Conservation (phyloP, 345 rosid species). For the Euphorbia lathyris region DNA sequence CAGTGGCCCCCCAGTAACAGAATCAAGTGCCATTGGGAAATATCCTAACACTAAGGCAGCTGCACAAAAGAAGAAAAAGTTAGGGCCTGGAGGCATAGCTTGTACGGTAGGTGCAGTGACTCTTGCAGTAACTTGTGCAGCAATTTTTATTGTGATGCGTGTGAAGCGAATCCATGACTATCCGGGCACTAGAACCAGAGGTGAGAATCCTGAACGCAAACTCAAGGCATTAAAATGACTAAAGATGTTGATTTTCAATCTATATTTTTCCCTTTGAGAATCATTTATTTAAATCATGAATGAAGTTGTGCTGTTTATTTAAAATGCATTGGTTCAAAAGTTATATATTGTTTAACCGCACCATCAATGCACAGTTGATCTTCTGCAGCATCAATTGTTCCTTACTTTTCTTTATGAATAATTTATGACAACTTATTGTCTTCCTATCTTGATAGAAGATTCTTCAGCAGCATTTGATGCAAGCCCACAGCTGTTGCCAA, state of each 20-base stretch:
- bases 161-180: constrained; percentile 37
- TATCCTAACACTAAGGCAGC: constrained; percentile 37
- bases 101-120: constrained; percentile 57
- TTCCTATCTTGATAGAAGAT: constrained; percentile 26
- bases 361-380: not conserved
- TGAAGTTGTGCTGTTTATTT: not conserved
- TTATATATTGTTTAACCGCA: not conserved
- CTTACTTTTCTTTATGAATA: not conserved
- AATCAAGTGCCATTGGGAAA: constrained; percentile 74
- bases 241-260: too few relatives aligned
- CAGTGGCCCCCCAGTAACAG: constrained; percentile 52
- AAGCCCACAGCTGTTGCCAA: constrained; percentile 43
- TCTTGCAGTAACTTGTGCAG: constrained; percentile 52
- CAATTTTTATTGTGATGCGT: constrained; percentile 43
- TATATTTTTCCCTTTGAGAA: too few relatives aligned
- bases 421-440: constrained; percentile 1
- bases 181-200: constrained; percentile 46
- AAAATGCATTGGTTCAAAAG: not conserved
- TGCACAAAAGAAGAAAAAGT: constrained; percentile 42
- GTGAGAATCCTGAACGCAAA: constrained; percentile 26
- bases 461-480: constrained; percentile 40
- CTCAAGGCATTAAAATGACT: not conserved
- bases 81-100: constrained; percentile 58
- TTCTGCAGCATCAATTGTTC: not conserved
- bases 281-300: too few relatives aligned